Evolutionary conservation across 2,329 filamentous ascomycete genomes (phyloP).

Genomic region (Aspergillus japonicus): DNA sequence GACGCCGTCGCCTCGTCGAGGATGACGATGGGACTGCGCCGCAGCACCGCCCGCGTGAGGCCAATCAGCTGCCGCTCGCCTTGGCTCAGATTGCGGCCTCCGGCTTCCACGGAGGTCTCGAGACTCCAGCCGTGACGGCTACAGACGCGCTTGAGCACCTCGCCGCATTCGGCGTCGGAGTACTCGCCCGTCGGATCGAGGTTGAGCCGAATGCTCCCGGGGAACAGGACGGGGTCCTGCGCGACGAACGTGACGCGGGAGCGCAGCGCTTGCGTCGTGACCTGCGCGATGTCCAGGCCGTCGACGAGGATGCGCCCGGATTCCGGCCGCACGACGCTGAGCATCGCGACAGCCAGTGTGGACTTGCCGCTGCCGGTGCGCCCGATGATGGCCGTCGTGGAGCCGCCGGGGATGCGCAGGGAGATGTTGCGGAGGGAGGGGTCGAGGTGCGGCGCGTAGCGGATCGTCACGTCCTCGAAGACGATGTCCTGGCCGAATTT

Average conservation of each 20-base stretch:
- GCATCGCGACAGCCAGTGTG: conserved; percentile 64
- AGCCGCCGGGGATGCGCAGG: conserved; percentile 73
- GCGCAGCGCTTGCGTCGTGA: conserved; percentile 60
- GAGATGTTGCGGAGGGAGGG: conserved; percentile 67
- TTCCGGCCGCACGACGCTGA: conserved; percentile 56
- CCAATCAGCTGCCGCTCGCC: conserved; percentile 66
- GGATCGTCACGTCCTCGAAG: conserved; percentile 75
- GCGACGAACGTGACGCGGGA: conserved; percentile 65
- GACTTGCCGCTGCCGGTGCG: conserved; percentile 80
- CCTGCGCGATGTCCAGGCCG: conserved; percentile 58
- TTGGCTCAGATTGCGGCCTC: conserved; percentile 62
- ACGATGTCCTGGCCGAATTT: conserved; percentile 67
- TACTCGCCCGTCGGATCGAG: conserved; percentile 62
- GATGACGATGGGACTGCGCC: conserved; percentile 61
- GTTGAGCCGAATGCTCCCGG: conserved; percentile 60
- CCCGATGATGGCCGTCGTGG: conserved; percentile 75
- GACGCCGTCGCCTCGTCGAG: conserved; percentile 67
- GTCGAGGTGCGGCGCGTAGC: conserved; percentile 75
- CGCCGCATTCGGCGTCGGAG: conserved; percentile 53
- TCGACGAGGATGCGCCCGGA: conserved; percentile 60
- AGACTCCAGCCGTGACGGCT: conserved; percentile 57
- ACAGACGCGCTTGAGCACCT: conserved; percentile 56
- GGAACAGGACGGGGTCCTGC: conserved; percentile 66
- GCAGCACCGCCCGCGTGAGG: conserved; percentile 60
- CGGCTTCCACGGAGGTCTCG: conserved; percentile 57